These are phyloP conservation scores for Beauveria sp. DNA, from an alignment of 2,329 filamentous ascomycete genomes.

Conservation along the genomic window DNA sequence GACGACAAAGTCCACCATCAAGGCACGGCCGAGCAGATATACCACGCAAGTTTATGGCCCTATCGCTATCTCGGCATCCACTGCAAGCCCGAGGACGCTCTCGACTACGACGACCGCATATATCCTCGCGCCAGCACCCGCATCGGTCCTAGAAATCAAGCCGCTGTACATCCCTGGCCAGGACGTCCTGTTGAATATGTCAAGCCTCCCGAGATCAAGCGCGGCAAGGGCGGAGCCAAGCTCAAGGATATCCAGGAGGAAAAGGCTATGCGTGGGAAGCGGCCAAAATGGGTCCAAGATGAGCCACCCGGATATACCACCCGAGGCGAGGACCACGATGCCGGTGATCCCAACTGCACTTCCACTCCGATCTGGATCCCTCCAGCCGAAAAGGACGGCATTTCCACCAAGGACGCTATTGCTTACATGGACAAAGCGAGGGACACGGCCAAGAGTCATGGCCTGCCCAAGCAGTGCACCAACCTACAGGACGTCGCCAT, in stretches of 20 bases:
- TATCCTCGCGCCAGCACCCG: constrained; percentile 93
- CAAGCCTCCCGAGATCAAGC: constrained; percentile 76
- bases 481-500: constrained; percentile 84
- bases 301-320: constrained; percentile 79
- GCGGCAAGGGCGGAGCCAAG: constrained; percentile 70
- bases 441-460: constrained; percentile 55
- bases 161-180: constrained; percentile 75
- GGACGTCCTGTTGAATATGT: constrained; percentile 84
- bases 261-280: constrained; percentile 67
- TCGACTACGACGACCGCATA: constrained; percentile 96
- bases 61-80: constrained; percentile 95
- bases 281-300: constrained; percentile 90
- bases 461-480: constrained; percentile 68
- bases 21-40: constrained; percentile 77
- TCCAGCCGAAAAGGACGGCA: constrained; percentile 46
- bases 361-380: constrained; percentile 74
- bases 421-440: constrained; percentile 69
- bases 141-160: constrained; percentile 85
- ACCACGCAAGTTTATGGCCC: constrained; percentile 90
- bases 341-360: constrained; percentile 68
- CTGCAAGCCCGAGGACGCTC: constrained; percentile 86
- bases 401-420: constrained; percentile 54
- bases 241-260: constrained; percentile 81
- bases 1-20: constrained; percentile 47
- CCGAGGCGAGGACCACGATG: constrained; percentile 69